phyloP scores from a whole-genome alignment of 768 basidiomycete species.

The Coprinopsis cinerea region DNA sequence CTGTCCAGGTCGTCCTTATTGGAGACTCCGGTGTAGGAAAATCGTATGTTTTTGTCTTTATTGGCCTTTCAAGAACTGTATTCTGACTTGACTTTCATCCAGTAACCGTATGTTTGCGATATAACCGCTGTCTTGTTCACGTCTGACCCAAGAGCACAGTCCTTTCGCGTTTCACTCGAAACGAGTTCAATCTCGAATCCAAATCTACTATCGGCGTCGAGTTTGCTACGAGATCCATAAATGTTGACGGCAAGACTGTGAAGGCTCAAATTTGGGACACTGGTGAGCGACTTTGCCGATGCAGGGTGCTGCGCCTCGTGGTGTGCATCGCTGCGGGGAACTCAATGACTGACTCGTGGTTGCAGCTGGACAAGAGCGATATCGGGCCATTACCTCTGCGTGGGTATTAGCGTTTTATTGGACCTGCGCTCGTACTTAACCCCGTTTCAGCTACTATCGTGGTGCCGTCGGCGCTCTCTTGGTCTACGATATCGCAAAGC shows the following conservation, averaged over 20 bases:
- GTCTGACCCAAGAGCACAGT: slow-evolving; percentile 43
- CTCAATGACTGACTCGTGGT: slow-evolving; percentile 6
- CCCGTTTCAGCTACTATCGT: slow-evolving; percentile 77
- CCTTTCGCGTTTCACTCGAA: slow-evolving; percentile 98
- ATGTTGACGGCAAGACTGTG: slow-evolving; percentile 93
- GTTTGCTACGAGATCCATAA: slow-evolving; percentile 94
- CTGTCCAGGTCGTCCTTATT: slow-evolving; percentile 86
- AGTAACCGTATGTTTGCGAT: slow-evolving; percentile 55
- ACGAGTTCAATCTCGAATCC: slow-evolving; percentile 98
- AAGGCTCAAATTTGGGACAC: slow-evolving; percentile 99
- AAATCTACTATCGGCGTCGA: slow-evolving; percentile 99
- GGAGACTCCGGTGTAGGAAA: slow-evolving; percentile 99
- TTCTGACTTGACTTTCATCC: slow-evolving; percentile 9
- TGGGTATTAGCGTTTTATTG: slow-evolving; percentile 32
- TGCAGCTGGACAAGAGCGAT: slow-evolving; percentile 94
- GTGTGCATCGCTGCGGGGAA: slow-evolving; percentile 10
- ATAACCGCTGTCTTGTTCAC: slow-evolving; percentile 5
- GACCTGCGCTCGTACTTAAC: neutral
- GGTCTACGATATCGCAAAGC: slow-evolving; percentile 93
- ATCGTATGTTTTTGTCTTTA: slow-evolving; percentile 64
- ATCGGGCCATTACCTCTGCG: slow-evolving; percentile 97
- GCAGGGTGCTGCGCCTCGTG: slow-evolving; percentile 7
- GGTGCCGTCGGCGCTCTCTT: slow-evolving; percentile 91
- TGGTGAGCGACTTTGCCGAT: slow-evolving; percentile 43
- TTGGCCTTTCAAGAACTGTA: slow-evolving; percentile 4